Evolutionary conservation across 2,329 filamentous ascomycete genomes (phyloP).

Genomic region (Aspergillus fumigatus): DNA sequence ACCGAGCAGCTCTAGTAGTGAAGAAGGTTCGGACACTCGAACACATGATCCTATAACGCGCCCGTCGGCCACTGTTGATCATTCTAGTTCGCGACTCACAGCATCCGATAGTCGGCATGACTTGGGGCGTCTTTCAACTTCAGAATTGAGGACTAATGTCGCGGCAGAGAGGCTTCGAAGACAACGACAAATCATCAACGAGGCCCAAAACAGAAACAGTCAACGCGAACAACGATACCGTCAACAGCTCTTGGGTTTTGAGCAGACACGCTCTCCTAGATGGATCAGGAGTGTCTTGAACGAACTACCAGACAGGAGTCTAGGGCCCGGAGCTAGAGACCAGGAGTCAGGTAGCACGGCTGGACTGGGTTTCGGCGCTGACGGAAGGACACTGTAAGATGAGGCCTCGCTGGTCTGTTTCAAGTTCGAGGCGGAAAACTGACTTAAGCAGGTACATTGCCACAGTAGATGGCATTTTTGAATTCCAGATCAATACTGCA

Average conservation of each 20-base stretch:
- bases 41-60: slow-evolving; percentile 13
- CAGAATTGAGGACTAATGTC: slow-evolving; percentile 36
- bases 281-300: slow-evolving; percentile 36
- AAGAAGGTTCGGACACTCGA: slow-evolving; percentile 12
- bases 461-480: slow-evolving; percentile 46
- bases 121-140: slow-evolving; percentile 22
- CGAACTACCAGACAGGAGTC: slow-evolving; percentile 31
- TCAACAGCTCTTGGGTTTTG: slow-evolving; percentile 29
- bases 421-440: slow-evolving; percentile 3
- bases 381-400: slow-evolving; percentile 44
- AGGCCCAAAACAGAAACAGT: slow-evolving; percentile 27
- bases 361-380: slow-evolving; percentile 45
- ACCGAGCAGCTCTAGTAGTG: slow-evolving; percentile 20
- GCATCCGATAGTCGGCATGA: slow-evolving; percentile 25
- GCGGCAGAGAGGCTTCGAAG: slow-evolving; percentile 37
- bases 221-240: slow-evolving; percentile 32
- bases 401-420: slow-evolving; percentile 4
- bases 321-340: slow-evolving; percentile 27
- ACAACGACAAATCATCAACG: slow-evolving; percentile 33
- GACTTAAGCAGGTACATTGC: slow-evolving; percentile 39
- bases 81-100: slow-evolving; percentile 27
- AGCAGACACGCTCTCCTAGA: slow-evolving; percentile 33
- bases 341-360: slow-evolving; percentile 41
- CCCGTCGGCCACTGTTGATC: slow-evolving; percentile 19
- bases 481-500: slow-evolving; percentile 43